Evolutionary conservation across 176 grass and related monocot genomes (phyloP).

Genomic region (Hordeum vulgare): MorexV3_pseudomolecules_assembly NC_058524.1:18654232-18654731

Average conservation of each 20-base stretch:
- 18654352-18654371: neutral
- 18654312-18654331: no score
- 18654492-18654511: neutral
- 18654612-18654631: slow-evolving; percentile 60
- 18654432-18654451: neutral
- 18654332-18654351: no score
- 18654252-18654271: no score
- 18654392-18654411: neutral
- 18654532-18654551: neutral
- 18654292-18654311: no score
- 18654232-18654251: no score
- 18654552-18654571: slow-evolving; percentile 52
- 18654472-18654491: neutral
- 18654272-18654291: no score
- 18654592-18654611: slow-evolving; percentile 76
- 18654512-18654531: neutral
- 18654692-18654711: neutral
- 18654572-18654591: slow-evolving; percentile 91
- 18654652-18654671: slow-evolving; percentile 59
- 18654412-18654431: neutral
- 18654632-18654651: slow-evolving; percentile 66
- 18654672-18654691: slow-evolving; percentile 35
- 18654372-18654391: neutral
- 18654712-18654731: neutral
- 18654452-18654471: neutral